Conservation (phyloP, 1,139 yeast species). For the Kodamaea ohmeri region DNA sequence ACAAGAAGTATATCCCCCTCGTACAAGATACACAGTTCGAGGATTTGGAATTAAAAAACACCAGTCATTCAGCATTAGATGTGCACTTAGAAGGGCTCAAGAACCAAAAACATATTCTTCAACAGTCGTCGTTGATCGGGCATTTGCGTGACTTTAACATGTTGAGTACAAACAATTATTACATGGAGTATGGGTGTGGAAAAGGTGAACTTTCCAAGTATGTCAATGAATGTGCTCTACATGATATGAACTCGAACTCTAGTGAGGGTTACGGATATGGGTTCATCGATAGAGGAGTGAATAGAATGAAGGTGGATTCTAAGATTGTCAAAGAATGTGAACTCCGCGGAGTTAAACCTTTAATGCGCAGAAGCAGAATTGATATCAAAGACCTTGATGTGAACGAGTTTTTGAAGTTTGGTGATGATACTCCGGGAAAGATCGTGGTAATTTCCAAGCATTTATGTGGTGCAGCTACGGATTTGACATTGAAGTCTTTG, state of each 20-base stretch:
- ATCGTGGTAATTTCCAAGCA: constrained; percentile 78
- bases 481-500: constrained; percentile 70
- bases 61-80: constrained; percentile 32
- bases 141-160: constrained; percentile 51
- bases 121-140: constrained; percentile 79
- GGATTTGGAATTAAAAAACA: constrained; percentile 16
- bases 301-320: constrained; percentile 73
- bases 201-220: constrained; percentile 79
- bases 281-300: constrained; percentile 73
- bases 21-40: constrained; percentile 19
- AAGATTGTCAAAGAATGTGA: constrained; percentile 58
- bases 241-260: constrained; percentile 12
- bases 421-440: constrained; percentile 15
- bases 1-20: constrained; percentile 21
- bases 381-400: constrained; percentile 77
- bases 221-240: constrained; percentile 48
- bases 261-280: constrained; percentile 44
- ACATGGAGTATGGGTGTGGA: constrained; percentile 88
- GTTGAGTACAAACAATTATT: constrained; percentile 36
- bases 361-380: constrained; percentile 54
- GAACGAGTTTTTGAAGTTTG: constrained; percentile 40
- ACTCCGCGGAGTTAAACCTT: constrained; percentile 28
- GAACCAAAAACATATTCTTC: constrained; percentile 74
- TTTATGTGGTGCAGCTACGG: constrained; percentile 92
- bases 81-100: constrained; percentile 44